Base-by-base conservation (phyloP, 2,329 filamentous ascomycete genomes). In the Dactylonectria macrodidyma region DNA sequence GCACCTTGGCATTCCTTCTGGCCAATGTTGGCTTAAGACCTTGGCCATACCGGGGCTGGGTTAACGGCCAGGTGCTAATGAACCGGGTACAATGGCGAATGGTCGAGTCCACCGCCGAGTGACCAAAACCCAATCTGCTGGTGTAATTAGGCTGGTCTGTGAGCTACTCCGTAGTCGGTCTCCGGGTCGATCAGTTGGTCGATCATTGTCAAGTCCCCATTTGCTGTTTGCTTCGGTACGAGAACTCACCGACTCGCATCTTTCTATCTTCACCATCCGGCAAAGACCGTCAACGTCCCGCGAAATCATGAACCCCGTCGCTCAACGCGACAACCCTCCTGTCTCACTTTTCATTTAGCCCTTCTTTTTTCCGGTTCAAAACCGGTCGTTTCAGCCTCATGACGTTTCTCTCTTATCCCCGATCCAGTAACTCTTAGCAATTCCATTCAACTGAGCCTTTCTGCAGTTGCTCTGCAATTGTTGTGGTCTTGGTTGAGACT, bases 51-150 rank as follows among this genome's bases (percentile, higher is more conserved):
- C 33, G 8, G 51, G 30, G 51, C n/a, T 19, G 19, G 24, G 51
- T 4, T 12, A 26, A 34, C 16, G 12, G 10, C 33, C 22, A 30
- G 60, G 41, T 38, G 19, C 47, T 16, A 58, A 46, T 52, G 56
- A n/a, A 38, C 1, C 16, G 19, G 48, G 41, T 14, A 14, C 26
- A 30, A 30, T 30, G 26, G 26, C 26, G 7, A 30, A 30, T 30
- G 26, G 26, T 30, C 26, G 19, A 36, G 41, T 9, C 50, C 59
- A 50, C 22, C 12, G 22, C 22, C 19, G 46, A 36, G 24, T 24
- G 22, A 38, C 52, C 60, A 63, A 33, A 34, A 41, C 34, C 52
- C 60, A 63, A 51, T 58, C 48, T 63, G 14, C 52, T 36, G 46
- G 38, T 55, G 34, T 58, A 48, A 56, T 55, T 56, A 58, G 46